A percentile compares a stretch with the other conserved stretches of the same genome.
Conservation (phyloP, 495 filamentous ascomycete genomes). For the Lasiosphaeris hirsuta region DNA sequence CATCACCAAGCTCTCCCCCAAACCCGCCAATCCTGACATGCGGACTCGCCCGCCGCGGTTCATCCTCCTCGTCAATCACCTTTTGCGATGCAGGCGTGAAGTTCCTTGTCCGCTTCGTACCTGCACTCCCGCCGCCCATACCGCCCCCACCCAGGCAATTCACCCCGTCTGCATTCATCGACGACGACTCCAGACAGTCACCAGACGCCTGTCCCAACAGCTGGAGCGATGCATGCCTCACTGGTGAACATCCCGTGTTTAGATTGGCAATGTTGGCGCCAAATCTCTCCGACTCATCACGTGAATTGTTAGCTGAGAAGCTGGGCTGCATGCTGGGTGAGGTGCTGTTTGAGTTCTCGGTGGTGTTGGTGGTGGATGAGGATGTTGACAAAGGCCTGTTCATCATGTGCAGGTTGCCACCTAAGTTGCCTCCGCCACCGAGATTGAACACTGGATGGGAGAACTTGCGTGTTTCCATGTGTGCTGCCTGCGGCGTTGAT, state of each 20-base stretch:
- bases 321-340: too few relatives aligned
- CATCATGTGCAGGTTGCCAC: not conserved
- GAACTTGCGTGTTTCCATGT: slow-evolving; percentile 31
- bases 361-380: not conserved
- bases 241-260: too few relatives aligned
- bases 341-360: too few relatives aligned
- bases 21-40: slow-evolving; percentile 14
- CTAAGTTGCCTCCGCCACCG: not conserved
- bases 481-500: slow-evolving; percentile 18
- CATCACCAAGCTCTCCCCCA: not conserved
- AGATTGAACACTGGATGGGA: slow-evolving; percentile 32
- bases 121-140: slow-evolving; percentile 2
- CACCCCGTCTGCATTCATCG: too few relatives aligned
- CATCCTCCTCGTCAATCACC: slow-evolving; percentile 38
- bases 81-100: slow-evolving; percentile 45
- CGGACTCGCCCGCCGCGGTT: slow-evolving; percentile 35
- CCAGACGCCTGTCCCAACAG: too few relatives aligned
- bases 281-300: too few relatives aligned
- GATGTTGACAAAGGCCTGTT: not conserved
- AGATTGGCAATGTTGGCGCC: too few relatives aligned
- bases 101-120: slow-evolving; percentile 38
- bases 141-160: not conserved
- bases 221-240: too few relatives aligned
- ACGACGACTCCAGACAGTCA: too few relatives aligned
- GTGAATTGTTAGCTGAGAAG: too few relatives aligned